Base-by-base conservation (phyloP, 1,139 yeast genomes). In the Casaregolazyma lundiana region DNA sequence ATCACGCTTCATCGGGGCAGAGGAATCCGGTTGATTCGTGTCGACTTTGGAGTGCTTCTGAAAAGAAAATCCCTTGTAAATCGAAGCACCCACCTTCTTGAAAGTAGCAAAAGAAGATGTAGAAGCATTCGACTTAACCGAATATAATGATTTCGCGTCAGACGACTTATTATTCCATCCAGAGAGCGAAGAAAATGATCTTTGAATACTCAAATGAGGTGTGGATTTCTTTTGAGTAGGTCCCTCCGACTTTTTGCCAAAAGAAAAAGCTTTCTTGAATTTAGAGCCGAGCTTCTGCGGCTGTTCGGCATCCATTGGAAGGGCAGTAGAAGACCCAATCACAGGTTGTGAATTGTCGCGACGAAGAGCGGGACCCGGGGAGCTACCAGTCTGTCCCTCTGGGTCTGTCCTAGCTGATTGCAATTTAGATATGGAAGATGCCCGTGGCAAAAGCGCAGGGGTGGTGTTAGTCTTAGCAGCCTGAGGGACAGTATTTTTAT, bases 41-140 rank as follows among this genome's bases (percentile, higher is more conserved):
- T 32, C 36, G 2, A 7, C 19, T 26, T 22, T 35, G 9, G 40
- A 8, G 5, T 36, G 13, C 39, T 35, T 35, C 3, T 35, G 26
- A 3, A 39, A 34, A 17, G 36, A 19, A n/a, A 42, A 35, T 6
- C 45, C 45, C 20, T 36, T 35, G 7, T 26, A 39, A 36, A 42
- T 35, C 6, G 45, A 35, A 13, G 45, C 36, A 2, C 57, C 54
- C 32, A 53, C 41, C 34, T 49, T 52, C 17, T 48, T 49, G 29
- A 61, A 45, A n/a, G 63, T 59, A 2, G 62, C 57, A 50, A 59
- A 57, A 9, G 65, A 61, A 6, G 61, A 50, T 5, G 57, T 53
- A 9, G 64, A 59, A 7, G 62, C 48, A 15, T 52, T 55, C 2
- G 63, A 59, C 37, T 51, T 50, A 38, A 56, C 47, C 3, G 62